phyloP scores from a whole-genome alignment of 2,329 filamentous ascomycete species.

The Nemania bipapillata region DNA sequence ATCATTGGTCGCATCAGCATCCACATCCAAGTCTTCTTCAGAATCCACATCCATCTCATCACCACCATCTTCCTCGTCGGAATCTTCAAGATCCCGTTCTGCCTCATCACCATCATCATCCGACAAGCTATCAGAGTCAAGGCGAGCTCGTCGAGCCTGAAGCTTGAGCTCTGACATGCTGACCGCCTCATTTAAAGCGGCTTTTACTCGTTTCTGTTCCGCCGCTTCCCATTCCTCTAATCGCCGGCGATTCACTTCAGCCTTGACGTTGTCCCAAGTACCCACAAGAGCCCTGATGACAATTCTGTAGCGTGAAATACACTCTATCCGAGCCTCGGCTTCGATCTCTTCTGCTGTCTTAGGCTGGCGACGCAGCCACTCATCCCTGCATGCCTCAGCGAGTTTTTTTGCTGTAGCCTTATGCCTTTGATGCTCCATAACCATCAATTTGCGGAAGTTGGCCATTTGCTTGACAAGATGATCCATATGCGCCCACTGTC shows the following conservation, averaged over 20 bases:
- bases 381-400: slow-evolving; percentile 80
- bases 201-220: slow-evolving; percentile 71
- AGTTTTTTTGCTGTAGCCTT: slow-evolving; percentile 79
- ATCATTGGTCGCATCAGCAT: slow-evolving; percentile 55
- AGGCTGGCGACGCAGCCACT: slow-evolving; percentile 77
- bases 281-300: slow-evolving; percentile 69
- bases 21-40: slow-evolving; percentile 51
- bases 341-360: slow-evolving; percentile 84
- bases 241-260: slow-evolving; percentile 69
- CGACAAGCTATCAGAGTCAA: slow-evolving; percentile 63
- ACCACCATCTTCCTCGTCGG: slow-evolving; percentile 61
- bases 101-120: slow-evolving; percentile 55
- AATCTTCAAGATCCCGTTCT: slow-evolving; percentile 54
- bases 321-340: slow-evolving; percentile 76
- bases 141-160: slow-evolving; percentile 66
- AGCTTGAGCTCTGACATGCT: slow-evolving; percentile 76
- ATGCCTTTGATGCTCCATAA: slow-evolving; percentile 82
- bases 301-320: slow-evolving; percentile 75
- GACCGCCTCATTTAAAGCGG: slow-evolving; percentile 77
- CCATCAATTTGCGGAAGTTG: slow-evolving; percentile 82
- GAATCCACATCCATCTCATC: slow-evolving; percentile 41
- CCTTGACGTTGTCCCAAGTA: slow-evolving; percentile 73
- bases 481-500: slow-evolving; percentile 87
- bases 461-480: slow-evolving; percentile 82
- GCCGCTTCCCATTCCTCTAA: slow-evolving; percentile 72